phyloP scores from a whole-genome alignment of 768 basidiomycete genomes.

The Lentinula detonsa region DNA sequence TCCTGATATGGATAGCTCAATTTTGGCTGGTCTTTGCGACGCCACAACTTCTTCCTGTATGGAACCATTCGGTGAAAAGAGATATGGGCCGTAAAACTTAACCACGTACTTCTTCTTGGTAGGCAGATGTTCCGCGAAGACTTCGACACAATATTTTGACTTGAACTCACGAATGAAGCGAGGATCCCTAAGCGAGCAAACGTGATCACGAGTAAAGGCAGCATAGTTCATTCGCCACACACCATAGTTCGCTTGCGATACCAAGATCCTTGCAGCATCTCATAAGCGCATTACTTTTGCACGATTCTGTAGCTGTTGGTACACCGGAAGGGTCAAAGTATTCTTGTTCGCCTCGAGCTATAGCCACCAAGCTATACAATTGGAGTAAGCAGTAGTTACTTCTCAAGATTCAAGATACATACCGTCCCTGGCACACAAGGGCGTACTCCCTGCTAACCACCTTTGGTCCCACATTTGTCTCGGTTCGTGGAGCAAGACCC shows the following conservation, averaged over 20 bases:
- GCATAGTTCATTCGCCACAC: slow-evolving; percentile 13
- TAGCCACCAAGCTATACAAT: slow-evolving; percentile 65
- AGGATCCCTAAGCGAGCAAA: slow-evolving; percentile 67
- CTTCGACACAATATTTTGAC: slow-evolving; percentile 72
- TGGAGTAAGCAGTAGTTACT: neutral
- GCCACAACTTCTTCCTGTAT: slow-evolving; percentile 83
- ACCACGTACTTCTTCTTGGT: slow-evolving; percentile 85
- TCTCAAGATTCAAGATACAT: slow-evolving; percentile 16
- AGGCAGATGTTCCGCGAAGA: slow-evolving; percentile 76
- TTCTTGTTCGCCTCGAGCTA: slow-evolving; percentile 93
- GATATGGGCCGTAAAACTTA: neutral
- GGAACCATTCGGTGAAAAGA: slow-evolving; percentile 8
- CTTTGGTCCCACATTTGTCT: slow-evolving; percentile 84
- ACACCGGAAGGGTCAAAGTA: slow-evolving; percentile 91
- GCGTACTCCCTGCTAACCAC: slow-evolving; percentile 94
- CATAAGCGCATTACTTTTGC: slow-evolving; percentile 97
- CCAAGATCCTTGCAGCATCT: slow-evolving; percentile 96
- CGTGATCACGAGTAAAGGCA: neutral
- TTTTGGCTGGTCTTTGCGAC: slow-evolving; percentile 79
- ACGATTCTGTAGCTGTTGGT: slow-evolving; percentile 90
- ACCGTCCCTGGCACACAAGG: slow-evolving; percentile 89
- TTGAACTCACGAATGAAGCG: slow-evolving; percentile 95
- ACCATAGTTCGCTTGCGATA: slow-evolving; percentile 95
- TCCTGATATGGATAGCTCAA: slow-evolving; percentile 90
- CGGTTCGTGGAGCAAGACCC: slow-evolving; percentile 91